phyloP scores from a whole-genome alignment of 1,284 basidiomycete genomes.

The Heterobasidion parviporum region DNA sequence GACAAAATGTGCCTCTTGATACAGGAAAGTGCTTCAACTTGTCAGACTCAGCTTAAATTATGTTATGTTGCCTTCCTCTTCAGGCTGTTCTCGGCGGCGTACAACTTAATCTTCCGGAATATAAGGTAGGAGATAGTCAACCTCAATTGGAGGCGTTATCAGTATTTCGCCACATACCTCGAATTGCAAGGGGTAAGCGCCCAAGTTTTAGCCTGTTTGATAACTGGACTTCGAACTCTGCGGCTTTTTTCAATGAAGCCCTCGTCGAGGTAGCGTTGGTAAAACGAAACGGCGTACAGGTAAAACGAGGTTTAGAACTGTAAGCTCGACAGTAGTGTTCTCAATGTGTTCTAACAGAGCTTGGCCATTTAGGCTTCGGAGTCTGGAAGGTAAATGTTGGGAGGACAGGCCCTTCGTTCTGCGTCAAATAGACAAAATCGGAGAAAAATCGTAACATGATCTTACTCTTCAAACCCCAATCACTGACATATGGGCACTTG shows the following conservation, averaged over 20 bases:
- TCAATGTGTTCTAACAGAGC: not conserved
- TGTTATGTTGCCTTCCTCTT: not conserved
- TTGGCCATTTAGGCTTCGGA: conserved; percentile 46
- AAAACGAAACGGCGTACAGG: conserved; percentile 49
- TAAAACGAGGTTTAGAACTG: conserved; percentile 69
- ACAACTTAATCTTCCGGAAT: conserved; percentile 56
- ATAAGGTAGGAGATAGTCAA: conserved; percentile 61
- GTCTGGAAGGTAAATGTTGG: conserved; percentile 75
- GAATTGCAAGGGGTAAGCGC: conserved; percentile 55
- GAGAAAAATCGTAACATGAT: conserved; percentile 71
- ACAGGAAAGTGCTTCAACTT: conserved; percentile 36
- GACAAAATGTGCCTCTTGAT: conserved; percentile 72
- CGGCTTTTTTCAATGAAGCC: conserved; percentile 29
- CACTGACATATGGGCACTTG: not conserved
- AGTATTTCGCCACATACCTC: conserved; percentile 59
- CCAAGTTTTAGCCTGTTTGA: not conserved
- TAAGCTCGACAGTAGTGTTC: conserved; percentile 16
- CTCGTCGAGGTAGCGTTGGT: conserved; percentile 64
- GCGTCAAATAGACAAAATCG: conserved; percentile 73
- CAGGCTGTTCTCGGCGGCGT: conserved; percentile 73
- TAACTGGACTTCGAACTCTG: not conserved
- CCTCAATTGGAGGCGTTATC: conserved; percentile 57
- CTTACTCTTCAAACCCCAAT: not conserved
- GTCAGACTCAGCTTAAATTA: not conserved
- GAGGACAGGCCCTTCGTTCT: conserved; percentile 75